Conservation (phyloP, 1,284 basidiomycete genomes). For the Leccinum variabile region DNA sequence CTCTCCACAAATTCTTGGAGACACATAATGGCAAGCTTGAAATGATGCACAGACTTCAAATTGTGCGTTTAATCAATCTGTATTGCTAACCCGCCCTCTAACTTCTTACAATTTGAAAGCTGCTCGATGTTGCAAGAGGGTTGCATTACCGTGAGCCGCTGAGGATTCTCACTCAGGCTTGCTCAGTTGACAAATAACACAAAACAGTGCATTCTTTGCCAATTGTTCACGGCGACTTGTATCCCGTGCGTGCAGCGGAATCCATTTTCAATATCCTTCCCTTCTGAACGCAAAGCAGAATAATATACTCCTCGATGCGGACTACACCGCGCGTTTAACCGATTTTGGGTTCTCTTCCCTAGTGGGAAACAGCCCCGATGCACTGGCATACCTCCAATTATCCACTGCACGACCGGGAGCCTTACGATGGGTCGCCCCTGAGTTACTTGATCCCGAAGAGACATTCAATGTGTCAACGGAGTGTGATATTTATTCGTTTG, state of each 20-base stretch:
- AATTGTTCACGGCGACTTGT: slow-evolving; percentile 7
- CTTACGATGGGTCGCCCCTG: slow-evolving; percentile 8
- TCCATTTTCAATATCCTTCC: no score
- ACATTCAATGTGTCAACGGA: neutral
- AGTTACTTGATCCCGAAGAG: neutral
- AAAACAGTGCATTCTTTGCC: slow-evolving; percentile 5
- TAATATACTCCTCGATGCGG: slow-evolving; percentile 10
- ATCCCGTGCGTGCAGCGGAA: neutral
- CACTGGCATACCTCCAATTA: neutral
- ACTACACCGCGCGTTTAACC: slow-evolving; percentile 4
- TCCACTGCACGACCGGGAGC: neutral
- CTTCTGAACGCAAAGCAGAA: neutral
- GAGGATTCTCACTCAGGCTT: no score
- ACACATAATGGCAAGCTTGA: neutral
- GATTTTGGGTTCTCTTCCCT: slow-evolving; percentile 6
- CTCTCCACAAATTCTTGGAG: neutral
- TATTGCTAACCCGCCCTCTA: no score
- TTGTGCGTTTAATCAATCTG: slow-evolving; percentile 7
- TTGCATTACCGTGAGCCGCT: neutral
- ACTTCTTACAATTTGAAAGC: neutral
- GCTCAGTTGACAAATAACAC: neutral
- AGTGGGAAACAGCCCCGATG: neutral
- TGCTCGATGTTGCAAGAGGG: slow-evolving; percentile 5
- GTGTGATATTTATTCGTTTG: slow-evolving; percentile 12
- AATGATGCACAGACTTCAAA: slow-evolving; percentile 1